Percentiles rank a stretch among this genome's conserved stretches.
These are phyloP conservation scores for Cladophialophora exuberans DNA, from an alignment of 2,329 filamentous ascomycete genomes.

Conservation along the genomic window DNA sequence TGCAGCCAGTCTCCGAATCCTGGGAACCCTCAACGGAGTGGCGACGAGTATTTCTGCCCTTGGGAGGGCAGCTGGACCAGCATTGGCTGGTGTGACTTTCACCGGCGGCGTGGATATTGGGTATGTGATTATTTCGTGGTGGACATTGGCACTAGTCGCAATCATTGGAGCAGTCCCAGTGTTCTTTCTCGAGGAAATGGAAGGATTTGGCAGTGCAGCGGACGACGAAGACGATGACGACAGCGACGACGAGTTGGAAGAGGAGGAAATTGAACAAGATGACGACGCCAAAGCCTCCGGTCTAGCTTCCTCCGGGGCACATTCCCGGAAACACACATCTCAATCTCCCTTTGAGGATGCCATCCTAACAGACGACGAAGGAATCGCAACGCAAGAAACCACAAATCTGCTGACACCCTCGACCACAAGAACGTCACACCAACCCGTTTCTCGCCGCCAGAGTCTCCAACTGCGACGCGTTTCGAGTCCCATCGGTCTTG, in stretches of 20 bases:
- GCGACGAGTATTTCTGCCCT: slow-evolving; percentile 81
- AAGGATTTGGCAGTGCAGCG: slow-evolving; percentile 59
- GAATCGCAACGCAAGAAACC: slow-evolving; percentile 16
- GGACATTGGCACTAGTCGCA: slow-evolving; percentile 69
- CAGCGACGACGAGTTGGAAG: slow-evolving; percentile 22
- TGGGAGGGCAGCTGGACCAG: slow-evolving; percentile 78
- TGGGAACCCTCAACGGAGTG: slow-evolving; percentile 89
- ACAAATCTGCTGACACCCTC: slow-evolving; percentile 15
- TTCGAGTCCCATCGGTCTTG: slow-evolving; percentile 35
- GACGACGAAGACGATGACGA: slow-evolving; percentile 37
- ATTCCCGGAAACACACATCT: slow-evolving; percentile 9
- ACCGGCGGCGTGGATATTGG: slow-evolving; percentile 74
- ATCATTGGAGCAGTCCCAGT: slow-evolving; percentile 70
- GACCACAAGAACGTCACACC: slow-evolving; percentile 12
- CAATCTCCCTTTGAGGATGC: slow-evolving; percentile 11
- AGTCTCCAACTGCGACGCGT: slow-evolving; percentile 28
- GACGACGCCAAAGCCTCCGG: slow-evolving; percentile 16
- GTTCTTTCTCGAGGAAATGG: slow-evolving; percentile 73
- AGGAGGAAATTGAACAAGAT: slow-evolving; percentile 14
- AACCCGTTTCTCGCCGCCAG: slow-evolving; percentile 11
- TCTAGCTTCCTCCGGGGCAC: slow-evolving; percentile 4
- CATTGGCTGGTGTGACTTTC: slow-evolving; percentile 72
- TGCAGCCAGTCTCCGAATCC: slow-evolving; percentile 71
- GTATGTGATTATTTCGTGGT: slow-evolving; percentile 80
- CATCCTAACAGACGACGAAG: slow-evolving; percentile 19